Evolutionary conservation across 2,329 filamentous ascomycete species (phyloP).

Genomic region (Pyricularia sp.): DNA sequence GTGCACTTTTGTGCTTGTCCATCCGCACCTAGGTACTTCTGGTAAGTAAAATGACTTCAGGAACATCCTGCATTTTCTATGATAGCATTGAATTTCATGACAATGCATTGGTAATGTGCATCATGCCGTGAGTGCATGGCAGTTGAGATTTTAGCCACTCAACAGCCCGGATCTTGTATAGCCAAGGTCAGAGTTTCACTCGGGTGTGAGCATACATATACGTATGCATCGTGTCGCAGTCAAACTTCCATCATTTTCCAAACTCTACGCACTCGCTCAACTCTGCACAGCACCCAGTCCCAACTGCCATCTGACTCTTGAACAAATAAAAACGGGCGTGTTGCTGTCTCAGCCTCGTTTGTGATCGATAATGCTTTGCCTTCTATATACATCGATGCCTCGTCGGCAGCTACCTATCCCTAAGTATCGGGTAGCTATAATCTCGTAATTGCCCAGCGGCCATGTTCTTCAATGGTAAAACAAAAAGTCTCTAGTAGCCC

Average conservation of each 20-base stretch:
- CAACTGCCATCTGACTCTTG: not conserved
- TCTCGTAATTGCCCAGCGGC: not conserved
- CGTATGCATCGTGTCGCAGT: not conserved
- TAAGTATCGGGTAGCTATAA: not conserved
- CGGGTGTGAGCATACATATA: not conserved
- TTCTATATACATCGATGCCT: not conserved
- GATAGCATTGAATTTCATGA: not conserved
- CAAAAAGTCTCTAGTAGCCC: slow-evolving; percentile 53
- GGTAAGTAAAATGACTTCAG: not conserved
- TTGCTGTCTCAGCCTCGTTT: not conserved
- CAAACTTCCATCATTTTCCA: not conserved
- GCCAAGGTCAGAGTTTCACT: not conserved
- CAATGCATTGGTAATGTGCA: too few species aligned
- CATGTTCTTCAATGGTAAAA: not conserved
- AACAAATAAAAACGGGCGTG: not conserved
- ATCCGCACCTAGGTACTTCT: not conserved
- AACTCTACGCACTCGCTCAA: not conserved
- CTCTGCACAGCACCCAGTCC: not conserved
- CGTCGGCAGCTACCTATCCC: not conserved
- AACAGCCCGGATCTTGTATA: not conserved
- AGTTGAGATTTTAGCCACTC: not conserved
- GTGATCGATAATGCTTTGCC: not conserved
- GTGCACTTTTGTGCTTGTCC: too few species aligned
- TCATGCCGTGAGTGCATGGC: not conserved
- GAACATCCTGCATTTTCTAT: not conserved